These are phyloP conservation scores for Verticillium zaregamsianum DNA, from an alignment of 2,329 filamentous ascomycete species.

Conservation along the genomic window DNA sequence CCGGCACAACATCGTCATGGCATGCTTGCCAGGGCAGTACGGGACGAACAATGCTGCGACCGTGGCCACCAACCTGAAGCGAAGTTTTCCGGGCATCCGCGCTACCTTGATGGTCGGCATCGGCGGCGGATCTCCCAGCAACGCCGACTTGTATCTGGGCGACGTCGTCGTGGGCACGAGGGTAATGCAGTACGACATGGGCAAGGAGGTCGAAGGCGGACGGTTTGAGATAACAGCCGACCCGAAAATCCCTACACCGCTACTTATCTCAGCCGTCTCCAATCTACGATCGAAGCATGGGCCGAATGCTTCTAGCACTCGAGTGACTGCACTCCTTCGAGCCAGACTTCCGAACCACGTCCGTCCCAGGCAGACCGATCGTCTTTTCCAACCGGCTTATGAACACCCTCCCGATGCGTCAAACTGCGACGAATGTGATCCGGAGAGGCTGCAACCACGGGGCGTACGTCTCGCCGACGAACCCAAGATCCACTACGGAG, in stretches of 20 bases:
- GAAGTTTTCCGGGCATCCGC: conserved; percentile 8
- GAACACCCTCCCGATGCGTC: neutral
- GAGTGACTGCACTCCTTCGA: neutral
- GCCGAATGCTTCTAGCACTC: neutral
- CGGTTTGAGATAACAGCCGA: neutral
- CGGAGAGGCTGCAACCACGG: neutral
- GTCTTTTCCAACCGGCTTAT: neutral
- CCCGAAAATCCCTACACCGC: neutral
- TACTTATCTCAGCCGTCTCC: neutral
- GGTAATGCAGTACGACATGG: conserved; percentile 15
- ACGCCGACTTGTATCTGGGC: conserved; percentile 11
- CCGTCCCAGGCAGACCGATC: neutral
- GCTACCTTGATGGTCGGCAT: conserved; percentile 20
- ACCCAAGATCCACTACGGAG: conserved; percentile 16
- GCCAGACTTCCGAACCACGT: neutral
- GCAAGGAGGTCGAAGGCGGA: conserved; percentile 10
- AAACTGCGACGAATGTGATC: conserved; percentile 1
- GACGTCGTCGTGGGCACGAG: conserved; percentile 15
- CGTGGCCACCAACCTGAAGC: conserved; percentile 9
- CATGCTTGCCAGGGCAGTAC: conserved; percentile 2
- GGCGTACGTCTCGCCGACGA: too few relatives aligned
- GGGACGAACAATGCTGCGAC: neutral
- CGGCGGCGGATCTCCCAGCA: conserved; percentile 18
- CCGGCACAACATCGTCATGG: conserved; percentile 5
- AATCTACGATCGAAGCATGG: conserved; percentile 8